Percentiles rank a stretch among this genome's conserved stretches.
Evolutionary conservation across 305 asterid species (phyloP).

Genomic region (Ilex paraguariensis): DNA sequence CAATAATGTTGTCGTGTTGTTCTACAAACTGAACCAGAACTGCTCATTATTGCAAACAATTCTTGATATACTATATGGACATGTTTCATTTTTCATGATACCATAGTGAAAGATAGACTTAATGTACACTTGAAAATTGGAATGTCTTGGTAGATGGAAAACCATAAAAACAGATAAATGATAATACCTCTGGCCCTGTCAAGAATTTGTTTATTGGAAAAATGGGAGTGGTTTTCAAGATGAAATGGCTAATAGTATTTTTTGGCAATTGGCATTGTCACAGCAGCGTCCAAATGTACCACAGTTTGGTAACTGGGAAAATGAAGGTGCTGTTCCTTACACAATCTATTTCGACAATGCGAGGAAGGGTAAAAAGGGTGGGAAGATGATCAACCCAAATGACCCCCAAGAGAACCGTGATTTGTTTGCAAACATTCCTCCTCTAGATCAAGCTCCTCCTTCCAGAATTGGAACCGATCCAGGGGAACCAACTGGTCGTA

Average conservation of each 20-base stretch:
- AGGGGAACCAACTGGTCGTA: slow-evolving; percentile 30
- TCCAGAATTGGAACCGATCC: slow-evolving; percentile 19
- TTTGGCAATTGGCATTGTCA: slow-evolving; percentile 1
- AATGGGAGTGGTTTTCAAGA: not conserved
- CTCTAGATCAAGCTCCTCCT: slow-evolving; percentile 19
- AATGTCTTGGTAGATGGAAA: too few species aligned
- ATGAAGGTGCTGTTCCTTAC: slow-evolving; percentile 62
- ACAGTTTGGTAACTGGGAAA: slow-evolving; percentile 76
- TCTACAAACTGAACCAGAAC: too few species aligned
- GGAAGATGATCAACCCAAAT: slow-evolving; percentile 70
- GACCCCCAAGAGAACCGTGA: slow-evolving; percentile 72
- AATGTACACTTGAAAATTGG: too few species aligned
- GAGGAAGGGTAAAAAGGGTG: slow-evolving; percentile 49
- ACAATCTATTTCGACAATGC: slow-evolving; percentile 68
- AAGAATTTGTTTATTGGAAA: not conserved
- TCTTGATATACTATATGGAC: too few species aligned
- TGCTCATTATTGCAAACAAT: too few species aligned
- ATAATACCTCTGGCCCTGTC: too few species aligned
- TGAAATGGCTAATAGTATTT: not conserved
- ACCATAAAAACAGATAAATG: too few species aligned
- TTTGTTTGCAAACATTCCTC: slow-evolving; percentile 31
- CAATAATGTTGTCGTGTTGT: too few species aligned
- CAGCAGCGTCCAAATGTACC: slow-evolving; percentile 66
- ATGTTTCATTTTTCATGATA: too few species aligned
- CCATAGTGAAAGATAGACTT: too few species aligned